phyloP scores from a whole-genome alignment of 164 flowering plant genomes.

The Stephania japonica region DNA sequence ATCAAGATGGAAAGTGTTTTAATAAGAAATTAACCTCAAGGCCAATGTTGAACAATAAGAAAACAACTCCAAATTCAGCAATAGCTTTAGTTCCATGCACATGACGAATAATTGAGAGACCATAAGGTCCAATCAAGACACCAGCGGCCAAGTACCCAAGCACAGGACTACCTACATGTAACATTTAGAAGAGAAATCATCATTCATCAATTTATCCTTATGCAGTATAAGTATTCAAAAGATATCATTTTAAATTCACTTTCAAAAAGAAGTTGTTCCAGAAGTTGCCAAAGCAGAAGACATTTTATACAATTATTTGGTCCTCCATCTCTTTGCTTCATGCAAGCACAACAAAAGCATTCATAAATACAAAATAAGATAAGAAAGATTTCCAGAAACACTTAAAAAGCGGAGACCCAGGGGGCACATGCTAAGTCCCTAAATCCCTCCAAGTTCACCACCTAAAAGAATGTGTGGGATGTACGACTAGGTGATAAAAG shows the following conservation, averaged over 20 bases:
- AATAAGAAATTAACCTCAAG: conserved; percentile 68
- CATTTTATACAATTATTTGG: too few species aligned
- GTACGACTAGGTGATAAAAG: too few species aligned
- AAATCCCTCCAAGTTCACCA: too few species aligned
- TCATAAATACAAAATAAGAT: too few species aligned
- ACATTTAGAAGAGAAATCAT: conserved; percentile 14
- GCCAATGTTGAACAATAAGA: conserved; percentile 95
- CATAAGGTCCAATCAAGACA: conserved; percentile 98
- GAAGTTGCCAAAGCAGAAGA: too few species aligned
- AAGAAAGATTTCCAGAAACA: neutral
- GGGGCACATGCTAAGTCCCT: too few species aligned
- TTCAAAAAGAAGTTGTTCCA: too few species aligned
- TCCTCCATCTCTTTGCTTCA: neutral
- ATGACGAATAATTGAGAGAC: conserved; percentile 91
- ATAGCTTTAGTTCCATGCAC: conserved; percentile 98
- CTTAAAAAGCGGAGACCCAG: neutral
- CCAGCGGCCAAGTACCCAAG: conserved; percentile 99
- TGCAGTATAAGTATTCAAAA: neutral
- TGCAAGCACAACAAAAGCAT: neutral
- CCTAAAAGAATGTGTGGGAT: too few species aligned
- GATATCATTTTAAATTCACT: neutral
- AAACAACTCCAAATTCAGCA: conserved; percentile 99
- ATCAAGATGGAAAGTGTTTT: neutral
- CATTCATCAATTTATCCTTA: neutral
- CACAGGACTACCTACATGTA: conserved; percentile 90